These are phyloP conservation scores for Lupinus albus DNA, from an alignment of 306 rosid species.

Conservation along the genomic window DNA sequence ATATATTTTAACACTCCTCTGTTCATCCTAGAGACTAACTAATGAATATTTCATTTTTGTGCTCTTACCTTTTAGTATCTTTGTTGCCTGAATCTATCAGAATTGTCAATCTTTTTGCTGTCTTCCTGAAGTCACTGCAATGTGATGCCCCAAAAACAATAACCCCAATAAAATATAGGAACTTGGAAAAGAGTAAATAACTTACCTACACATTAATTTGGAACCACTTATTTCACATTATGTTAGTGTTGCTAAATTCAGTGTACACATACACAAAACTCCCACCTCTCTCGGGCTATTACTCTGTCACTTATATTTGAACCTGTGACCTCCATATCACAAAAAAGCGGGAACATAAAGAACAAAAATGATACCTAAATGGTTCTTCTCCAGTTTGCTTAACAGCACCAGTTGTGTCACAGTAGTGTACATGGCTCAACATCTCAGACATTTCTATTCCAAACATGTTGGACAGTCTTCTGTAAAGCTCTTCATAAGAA, in stretches of 20 bases:
- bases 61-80: constrained; percentile 59
- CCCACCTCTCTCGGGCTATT: too few relatives aligned
- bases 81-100: constrained; percentile 55
- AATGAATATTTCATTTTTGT: not conserved
- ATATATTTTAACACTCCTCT: not conserved
- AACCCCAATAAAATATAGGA: constrained; percentile 19
- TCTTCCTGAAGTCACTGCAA: constrained; percentile 81
- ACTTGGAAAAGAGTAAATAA: not conserved
- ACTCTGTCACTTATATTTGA: not conserved
- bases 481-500: constrained; percentile 81
- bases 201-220: too few relatives aligned
- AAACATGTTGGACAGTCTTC: constrained; percentile 77
- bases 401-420: constrained; percentile 67
- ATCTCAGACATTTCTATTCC: constrained; percentile 73
- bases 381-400: constrained; percentile 88
- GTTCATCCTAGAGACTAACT: not conserved
- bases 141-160: constrained; percentile 5
- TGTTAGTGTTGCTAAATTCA: too few relatives aligned
- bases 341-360: not conserved
- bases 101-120: constrained; percentile 81
- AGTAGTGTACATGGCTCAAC: constrained; percentile 74
- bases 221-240: too few relatives aligned
- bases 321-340: too few relatives aligned
- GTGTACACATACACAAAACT: not conserved
- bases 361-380: constrained; percentile 57